Percentiles rank a stretch among this genome's conserved stretches.
phyloP scores from a whole-genome alignment of 768 basidiomycete species.

The Amylocystis lapponica region DNA sequence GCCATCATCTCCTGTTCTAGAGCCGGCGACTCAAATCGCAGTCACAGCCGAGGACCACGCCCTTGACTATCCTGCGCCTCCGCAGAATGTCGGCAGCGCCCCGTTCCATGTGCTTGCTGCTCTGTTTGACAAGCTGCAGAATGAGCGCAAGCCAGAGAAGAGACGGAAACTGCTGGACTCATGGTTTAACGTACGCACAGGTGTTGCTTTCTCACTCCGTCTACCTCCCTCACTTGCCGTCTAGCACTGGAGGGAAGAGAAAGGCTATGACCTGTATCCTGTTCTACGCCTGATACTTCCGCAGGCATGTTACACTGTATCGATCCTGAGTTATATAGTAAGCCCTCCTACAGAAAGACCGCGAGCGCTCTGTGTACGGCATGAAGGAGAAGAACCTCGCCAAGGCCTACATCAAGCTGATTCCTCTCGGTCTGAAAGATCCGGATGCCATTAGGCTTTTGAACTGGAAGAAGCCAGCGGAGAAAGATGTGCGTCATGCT shows the following conservation, averaged over 20 bases:
- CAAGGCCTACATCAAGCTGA: conserved; percentile 86
- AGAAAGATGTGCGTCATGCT: conserved; percentile 48
- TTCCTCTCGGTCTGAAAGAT: conserved; percentile 75
- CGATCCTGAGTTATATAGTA: background rate
- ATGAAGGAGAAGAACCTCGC: conserved; percentile 94
- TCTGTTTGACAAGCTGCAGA: conserved; percentile 71
- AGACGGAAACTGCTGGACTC: conserved; percentile 60
- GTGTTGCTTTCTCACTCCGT: background rate
- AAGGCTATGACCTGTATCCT: conserved; percentile 87
- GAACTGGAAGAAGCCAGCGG: conserved; percentile 87
- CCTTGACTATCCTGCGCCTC: conserved; percentile 44
- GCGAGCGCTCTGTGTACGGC: conserved; percentile 87
- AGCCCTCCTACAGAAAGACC: conserved; percentile 66
- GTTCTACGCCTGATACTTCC: conserved; percentile 86
- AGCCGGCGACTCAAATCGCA: background rate
- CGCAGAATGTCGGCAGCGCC: conserved; percentile 60
- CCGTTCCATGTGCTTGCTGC: conserved; percentile 64
- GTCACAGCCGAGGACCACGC: conserved; percentile 16
- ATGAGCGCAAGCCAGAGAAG: conserved; percentile 69
- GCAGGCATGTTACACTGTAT: conserved; percentile 45
- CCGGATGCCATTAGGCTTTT: conserved; percentile 76
- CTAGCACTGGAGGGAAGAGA: conserved; percentile 81
- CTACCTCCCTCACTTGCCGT: background rate
- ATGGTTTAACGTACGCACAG: conserved; percentile 72
- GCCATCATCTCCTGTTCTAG: background rate